Evolutionary conservation across 2,329 filamentous ascomycete genomes (phyloP), one percentile per base, ranked within the genome.

Genomic region (Escovopsis sp.): DNA sequence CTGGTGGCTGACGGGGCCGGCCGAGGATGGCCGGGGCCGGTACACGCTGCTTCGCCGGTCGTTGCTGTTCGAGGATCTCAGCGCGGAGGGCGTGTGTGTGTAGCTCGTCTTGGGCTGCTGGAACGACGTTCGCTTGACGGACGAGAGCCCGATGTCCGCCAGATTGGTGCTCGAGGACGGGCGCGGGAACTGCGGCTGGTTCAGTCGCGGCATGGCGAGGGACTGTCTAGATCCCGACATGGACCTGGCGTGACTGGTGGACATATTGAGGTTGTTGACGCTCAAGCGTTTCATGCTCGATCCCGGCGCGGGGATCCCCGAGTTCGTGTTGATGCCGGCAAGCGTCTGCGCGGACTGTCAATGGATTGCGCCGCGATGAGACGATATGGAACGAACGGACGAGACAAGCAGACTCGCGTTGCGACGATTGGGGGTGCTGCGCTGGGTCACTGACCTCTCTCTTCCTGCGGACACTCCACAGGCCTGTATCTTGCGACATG

Each of bases 261-360:
- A 77, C 54, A 75, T 81, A 37, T 74, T 76, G 44, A 77, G 76
- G 48, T 77, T 78, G 51, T 78, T 79, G 11, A 86, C 88, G 56
- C 79, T 91, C 27, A 84, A 83, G 60, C 91, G 84, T 68, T 98
- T 98, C 73, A 98, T 81, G 34, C 87, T 85, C 34, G 89, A 96
- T 25, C 84, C 74, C 8, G 91, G 89, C 64, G 94, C 86, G 15
- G 91, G 91, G 48, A 98, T 84, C 16, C 78, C 76, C 15, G 84
- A 83, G 60, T 87, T 89, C 60, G 80, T 77, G 59, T 78, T 89
- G 56, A 94, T 78, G 50, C 79, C 80, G 49, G 82, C 88, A 45
- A 96, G 76, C 41, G 91, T 95, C 86, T 93, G 61, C 48, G 49
- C 32, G 32, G 36, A 40, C 30, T n/a, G 47, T 54, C 43, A 57